Conservation (phyloP, 2,329 filamentous ascomycete species). For the Beauveria bassiana region DNA sequence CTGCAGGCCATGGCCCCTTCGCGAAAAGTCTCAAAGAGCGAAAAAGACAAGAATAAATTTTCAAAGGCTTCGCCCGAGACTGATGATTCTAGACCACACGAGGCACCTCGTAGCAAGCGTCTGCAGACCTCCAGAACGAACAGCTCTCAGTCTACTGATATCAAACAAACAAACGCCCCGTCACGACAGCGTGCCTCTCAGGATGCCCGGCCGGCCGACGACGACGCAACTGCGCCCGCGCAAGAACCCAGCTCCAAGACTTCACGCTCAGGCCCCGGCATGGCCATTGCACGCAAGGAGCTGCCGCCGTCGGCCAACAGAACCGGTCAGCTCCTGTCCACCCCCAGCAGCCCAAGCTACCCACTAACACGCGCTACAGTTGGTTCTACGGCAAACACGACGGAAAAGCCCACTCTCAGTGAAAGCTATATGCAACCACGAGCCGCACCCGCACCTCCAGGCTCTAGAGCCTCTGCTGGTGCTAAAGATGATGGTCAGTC, state of each 20-base stretch:
- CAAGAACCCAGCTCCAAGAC: conserved; percentile 33
- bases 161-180: conserved; percentile 29
- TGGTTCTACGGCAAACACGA: conserved; percentile 24
- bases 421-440: conserved; percentile 53
- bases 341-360: background rate
- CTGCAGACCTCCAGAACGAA: conserved; percentile 31
- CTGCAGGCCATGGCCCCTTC: conserved; percentile 41
- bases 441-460: conserved; percentile 46
- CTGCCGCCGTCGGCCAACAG: conserved; percentile 35
- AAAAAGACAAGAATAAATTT: conserved; percentile 22
- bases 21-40: conserved; percentile 42
- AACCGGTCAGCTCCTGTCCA: conserved; percentile 32
- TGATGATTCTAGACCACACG: conserved; percentile 67
- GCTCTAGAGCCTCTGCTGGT: conserved; percentile 28
- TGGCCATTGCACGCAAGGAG: conserved; percentile 59
- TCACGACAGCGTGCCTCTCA: conserved; percentile 15
- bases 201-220: conserved; percentile 50
- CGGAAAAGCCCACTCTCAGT: conserved; percentile 21
- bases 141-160: conserved; percentile 35
- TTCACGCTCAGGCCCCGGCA: conserved; percentile 31
- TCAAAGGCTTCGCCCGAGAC: conserved; percentile 23
- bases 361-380: conserved; percentile 22
- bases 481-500: conserved; percentile 33
- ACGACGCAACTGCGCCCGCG: conserved; percentile 38
- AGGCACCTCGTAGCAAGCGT: conserved; percentile 63